Conservation (phyloP, 1,139 yeast genomes). For the Spathaspora jeffriesii region DNA sequence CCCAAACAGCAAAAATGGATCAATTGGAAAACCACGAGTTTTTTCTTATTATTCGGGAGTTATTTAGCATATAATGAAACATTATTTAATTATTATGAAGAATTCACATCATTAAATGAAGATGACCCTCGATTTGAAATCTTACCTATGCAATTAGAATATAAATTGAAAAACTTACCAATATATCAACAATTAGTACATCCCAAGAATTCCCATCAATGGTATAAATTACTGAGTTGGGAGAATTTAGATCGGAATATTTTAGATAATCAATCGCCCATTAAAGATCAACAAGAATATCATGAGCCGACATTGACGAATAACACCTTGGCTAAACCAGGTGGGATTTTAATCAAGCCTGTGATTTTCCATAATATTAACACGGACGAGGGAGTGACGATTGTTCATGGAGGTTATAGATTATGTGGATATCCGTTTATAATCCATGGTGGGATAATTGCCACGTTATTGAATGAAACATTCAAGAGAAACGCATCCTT, state of each 20-base stretch:
- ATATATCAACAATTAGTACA: slow-evolving; percentile 50
- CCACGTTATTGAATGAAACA: slow-evolving; percentile 78
- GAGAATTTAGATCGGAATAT: slow-evolving; percentile 52
- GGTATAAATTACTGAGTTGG: slow-evolving; percentile 57
- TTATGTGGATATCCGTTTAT: slow-evolving; percentile 87
- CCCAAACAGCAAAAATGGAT: slow-evolving; percentile 28
- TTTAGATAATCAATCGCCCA: slow-evolving; percentile 25
- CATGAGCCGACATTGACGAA: slow-evolving; percentile 25
- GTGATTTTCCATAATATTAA: slow-evolving; percentile 60
- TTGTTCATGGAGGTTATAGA: slow-evolving; percentile 76
- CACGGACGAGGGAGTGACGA: slow-evolving; percentile 62
- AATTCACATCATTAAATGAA: slow-evolving; percentile 27
- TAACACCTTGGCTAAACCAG: slow-evolving; percentile 54
- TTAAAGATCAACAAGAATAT: slow-evolving; percentile 34
- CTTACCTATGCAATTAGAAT: slow-evolving; percentile 36
- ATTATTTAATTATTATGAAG: slow-evolving; percentile 32
- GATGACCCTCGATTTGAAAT: slow-evolving; percentile 16
- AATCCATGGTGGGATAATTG: slow-evolving; percentile 89
- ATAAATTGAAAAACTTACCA: slow-evolving; percentile 51
- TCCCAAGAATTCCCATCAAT: slow-evolving; percentile 38
- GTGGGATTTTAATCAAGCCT: slow-evolving; percentile 79
- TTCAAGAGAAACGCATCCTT: slow-evolving; percentile 60
- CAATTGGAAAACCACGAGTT: slow-evolving; percentile 31
- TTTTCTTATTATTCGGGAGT: slow-evolving; percentile 30
- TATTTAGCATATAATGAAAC: slow-evolving; percentile 36